Evolutionary conservation across 2,329 filamentous ascomycete genomes (phyloP), one percentile per base, ranked within the genome.

Genomic region (Parastagonospora avenae): DNA sequence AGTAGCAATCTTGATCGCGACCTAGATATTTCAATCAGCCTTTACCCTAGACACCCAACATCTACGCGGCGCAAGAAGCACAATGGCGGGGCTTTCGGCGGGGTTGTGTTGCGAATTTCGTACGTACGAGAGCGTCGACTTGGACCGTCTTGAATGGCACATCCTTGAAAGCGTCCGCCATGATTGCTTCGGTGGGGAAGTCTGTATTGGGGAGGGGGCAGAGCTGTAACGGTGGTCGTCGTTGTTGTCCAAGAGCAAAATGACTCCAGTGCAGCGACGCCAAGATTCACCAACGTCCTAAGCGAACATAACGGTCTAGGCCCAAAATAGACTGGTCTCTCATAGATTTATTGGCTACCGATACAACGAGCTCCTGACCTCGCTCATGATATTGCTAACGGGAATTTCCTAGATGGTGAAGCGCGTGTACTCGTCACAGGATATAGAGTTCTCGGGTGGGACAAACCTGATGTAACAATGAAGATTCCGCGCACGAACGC

Each of bases 1-100:
- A 80, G 95, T 97, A 77, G 95, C 92, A 75, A 97, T 92, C 82
- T 97, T 96, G 89, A 97, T 93, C 66, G 96, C 90, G 70, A 95
- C 90, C 90, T 94, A 64, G 50, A 66, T 16, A 36, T 31, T n/a
- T 52, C 27, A 56, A 64, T 70, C 56, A 63, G 66, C 48, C 47
- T 50, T 32, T 19, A 35, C 35, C 37, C 33, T 42, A 12, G 8
- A 27, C 16, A 14, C 31, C 8, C 11, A 24, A 33, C 8, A 24
- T 12, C 24, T 14, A 14, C 14, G 35, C 19, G 27, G n/a, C 46
- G 49, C 55, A 15, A 43, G 54, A 48, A 48, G 46, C 57, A 63
- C 52, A 60, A 61, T 61, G 52, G 62, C 51, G 63, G 63, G 63
- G 66, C 60, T 64, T 53, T 58, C 50, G 56, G 68, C 56, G 66